phyloP scores from a whole-genome alignment of 1,284 basidiomycete genomes.

The Gymnopus androsaceus region DNA sequence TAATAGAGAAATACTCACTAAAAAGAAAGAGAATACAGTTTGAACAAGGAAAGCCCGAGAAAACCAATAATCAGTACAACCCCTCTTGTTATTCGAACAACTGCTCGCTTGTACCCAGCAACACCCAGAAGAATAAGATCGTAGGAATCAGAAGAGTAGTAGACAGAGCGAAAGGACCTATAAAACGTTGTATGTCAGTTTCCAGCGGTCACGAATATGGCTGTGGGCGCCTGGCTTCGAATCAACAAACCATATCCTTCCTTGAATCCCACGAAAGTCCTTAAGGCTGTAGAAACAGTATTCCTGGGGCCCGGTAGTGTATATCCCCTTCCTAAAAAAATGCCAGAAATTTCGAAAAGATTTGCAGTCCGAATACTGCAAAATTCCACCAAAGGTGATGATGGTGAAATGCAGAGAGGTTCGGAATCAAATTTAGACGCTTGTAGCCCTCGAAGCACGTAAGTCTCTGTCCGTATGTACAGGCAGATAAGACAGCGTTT shows the following conservation, averaged over 20 bases:
- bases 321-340: no score
- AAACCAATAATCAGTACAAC: not conserved
- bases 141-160: not conserved
- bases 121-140: not conserved
- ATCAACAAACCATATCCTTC: conserved; percentile 4
- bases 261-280: conserved; percentile 3
- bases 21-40: not conserved
- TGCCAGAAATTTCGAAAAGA: no score
- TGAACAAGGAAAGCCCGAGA: not conserved
- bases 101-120: not conserved
- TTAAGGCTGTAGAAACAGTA: no score
- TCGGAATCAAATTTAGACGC: no score
- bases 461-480: no score
- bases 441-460: no score
- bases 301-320: no score
- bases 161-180: not conserved
- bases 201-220: conserved; percentile 9
- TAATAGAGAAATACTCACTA: not conserved
- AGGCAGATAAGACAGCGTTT: no score
- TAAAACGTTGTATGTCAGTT: conserved; percentile 8
- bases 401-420: no score
- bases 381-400: no score
- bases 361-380: no score
- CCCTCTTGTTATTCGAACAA: conserved; percentile 2
- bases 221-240: conserved; percentile 8